A percentile compares a stretch with the other conserved stretches of the same genome.
Conservation (phyloP, 306 rosid genomes). For the Quercus rubra region DNA sequence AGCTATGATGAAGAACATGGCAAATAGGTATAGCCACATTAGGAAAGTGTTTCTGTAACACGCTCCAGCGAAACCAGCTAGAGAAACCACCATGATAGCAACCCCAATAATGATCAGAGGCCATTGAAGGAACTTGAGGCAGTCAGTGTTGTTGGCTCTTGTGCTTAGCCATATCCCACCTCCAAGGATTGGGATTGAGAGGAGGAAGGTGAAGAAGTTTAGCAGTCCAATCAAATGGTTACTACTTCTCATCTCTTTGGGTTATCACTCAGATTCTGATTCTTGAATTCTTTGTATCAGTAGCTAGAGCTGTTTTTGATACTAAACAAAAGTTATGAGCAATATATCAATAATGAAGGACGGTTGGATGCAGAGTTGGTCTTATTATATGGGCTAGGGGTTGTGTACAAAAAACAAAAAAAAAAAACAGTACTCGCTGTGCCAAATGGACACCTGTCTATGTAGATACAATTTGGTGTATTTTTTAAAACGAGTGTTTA, state of each 20-base stretch:
- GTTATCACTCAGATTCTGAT: background rate
- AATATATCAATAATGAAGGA: background rate
- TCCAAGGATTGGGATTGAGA: constrained; percentile 81
- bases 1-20: constrained; percentile 69
- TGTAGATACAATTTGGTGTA: no score
- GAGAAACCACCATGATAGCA: constrained; percentile 62
- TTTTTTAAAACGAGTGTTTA: no score
- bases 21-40: constrained; percentile 65
- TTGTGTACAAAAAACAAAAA: background rate
- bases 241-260: constrained; percentile 54
- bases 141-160: constrained; percentile 90
- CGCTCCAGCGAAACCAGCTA: constrained; percentile 87
- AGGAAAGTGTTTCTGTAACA: constrained; percentile 85
- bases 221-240: constrained; percentile 73
- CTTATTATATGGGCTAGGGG: background rate
- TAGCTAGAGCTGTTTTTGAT: background rate
- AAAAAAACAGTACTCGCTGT: constrained; percentile 12
- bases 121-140: constrained; percentile 95
- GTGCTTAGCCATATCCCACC: constrained; percentile 96
- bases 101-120: constrained; percentile 73
- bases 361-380: background rate
- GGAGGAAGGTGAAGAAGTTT: constrained; percentile 80
- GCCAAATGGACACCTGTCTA: constrained; percentile 5
- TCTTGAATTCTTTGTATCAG: background rate
- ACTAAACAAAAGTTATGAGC: background rate